phyloP scores from a whole-genome alignment of 164 flowering plant species.

The Stephania japonica region DNA sequence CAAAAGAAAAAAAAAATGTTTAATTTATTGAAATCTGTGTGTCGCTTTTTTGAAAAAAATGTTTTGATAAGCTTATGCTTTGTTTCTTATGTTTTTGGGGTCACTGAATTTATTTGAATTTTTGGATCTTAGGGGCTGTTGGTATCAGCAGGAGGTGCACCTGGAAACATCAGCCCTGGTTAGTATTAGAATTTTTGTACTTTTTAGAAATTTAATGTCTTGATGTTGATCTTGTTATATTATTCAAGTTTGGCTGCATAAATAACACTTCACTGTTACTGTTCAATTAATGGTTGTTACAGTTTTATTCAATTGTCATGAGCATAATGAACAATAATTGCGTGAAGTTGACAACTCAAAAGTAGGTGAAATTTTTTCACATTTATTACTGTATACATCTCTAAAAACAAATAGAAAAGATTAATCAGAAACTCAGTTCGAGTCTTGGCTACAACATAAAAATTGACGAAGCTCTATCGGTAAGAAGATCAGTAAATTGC shows the following conservation, averaged over 20 bases:
- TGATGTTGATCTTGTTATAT: background rate
- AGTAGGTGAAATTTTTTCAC: too few relatives aligned
- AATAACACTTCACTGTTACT: background rate
- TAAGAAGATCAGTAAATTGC: too few relatives aligned
- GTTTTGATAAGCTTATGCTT: background rate
- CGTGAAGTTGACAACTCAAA: too few relatives aligned
- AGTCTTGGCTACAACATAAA: too few relatives aligned
- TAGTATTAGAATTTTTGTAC: slow-evolving; percentile 6
- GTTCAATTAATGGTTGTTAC: background rate
- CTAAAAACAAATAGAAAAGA: too few relatives aligned
- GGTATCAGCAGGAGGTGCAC: slow-evolving; percentile 51
- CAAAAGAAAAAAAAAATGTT: background rate
- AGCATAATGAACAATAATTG: too few relatives aligned
- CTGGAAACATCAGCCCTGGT: slow-evolving; percentile 73
- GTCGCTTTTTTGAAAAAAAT: too few relatives aligned
- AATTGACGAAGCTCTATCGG: too few relatives aligned
- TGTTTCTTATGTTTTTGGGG: too few relatives aligned
- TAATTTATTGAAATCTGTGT: background rate
- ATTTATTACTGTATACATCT: too few relatives aligned
- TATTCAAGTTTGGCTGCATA: background rate
- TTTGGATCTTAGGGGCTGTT: slow-evolving; percentile 47
- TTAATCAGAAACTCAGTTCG: too few relatives aligned
- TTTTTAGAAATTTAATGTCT: background rate
- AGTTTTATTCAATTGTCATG: too few relatives aligned
- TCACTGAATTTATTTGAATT: background rate